Evolutionary conservation across 2,329 filamentous ascomycete genomes (phyloP).

Genomic region (Colletotrichum eleusines): DNA sequence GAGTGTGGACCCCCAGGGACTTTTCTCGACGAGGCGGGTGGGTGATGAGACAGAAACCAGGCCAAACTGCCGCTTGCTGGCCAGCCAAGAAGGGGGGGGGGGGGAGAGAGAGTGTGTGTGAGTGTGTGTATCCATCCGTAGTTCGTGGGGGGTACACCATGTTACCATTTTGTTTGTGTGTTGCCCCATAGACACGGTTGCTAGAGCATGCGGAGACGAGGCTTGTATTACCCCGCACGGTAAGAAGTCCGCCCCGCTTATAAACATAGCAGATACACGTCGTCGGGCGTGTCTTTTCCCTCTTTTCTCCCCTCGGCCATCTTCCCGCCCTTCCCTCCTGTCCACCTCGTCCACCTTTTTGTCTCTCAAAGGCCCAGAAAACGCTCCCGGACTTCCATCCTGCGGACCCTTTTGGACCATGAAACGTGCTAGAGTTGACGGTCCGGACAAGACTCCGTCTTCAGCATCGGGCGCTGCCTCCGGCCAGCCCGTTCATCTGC

Average conservation of each 20-base stretch:
- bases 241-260: slow-evolving; percentile 42
- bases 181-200: slow-evolving; percentile 3
- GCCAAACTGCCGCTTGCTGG: background rate
- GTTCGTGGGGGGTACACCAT: background rate
- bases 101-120: too few species aligned
- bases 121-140: too few species aligned
- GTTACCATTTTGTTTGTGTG: background rate
- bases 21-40: slow-evolving; percentile 29
- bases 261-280: slow-evolving; percentile 35
- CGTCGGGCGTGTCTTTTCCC: slow-evolving; percentile 26
- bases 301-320: slow-evolving; percentile 38
- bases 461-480: slow-evolving; percentile 20
- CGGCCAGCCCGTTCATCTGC: slow-evolving; percentile 34
- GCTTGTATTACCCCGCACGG: slow-evolving; percentile 35
- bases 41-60: slow-evolving; percentile 6
- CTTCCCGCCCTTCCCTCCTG: slow-evolving; percentile 33
- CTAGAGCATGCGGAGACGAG: slow-evolving; percentile 25
- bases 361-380: slow-evolving; percentile 33
- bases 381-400: slow-evolving; percentile 33
- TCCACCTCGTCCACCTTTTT: slow-evolving; percentile 34
- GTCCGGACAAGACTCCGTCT: slow-evolving; percentile 40
- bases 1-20: too few species aligned
- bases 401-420: slow-evolving; percentile 29
- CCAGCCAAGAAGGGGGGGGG: slow-evolving; percentile 5
- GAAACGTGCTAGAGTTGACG: slow-evolving; percentile 40